Conservation (phyloP, 1,284 basidiomycete genomes). For the Fereydounia khargensis region DNA sequence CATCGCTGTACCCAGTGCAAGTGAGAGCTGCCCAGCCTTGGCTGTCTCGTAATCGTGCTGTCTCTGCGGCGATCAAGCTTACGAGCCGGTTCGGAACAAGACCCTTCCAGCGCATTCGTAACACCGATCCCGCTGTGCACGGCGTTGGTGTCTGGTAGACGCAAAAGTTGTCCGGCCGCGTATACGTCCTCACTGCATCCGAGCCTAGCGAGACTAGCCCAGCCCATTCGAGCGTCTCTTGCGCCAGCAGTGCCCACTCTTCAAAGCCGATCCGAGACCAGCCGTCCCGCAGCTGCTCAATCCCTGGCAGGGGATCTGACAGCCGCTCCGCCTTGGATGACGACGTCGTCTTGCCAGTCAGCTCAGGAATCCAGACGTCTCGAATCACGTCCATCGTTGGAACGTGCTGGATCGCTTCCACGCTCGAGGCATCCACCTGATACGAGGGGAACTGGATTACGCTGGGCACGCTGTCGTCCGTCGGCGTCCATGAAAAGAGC, state of each 20-base stretch:
- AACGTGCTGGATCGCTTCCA: conserved; percentile 1
- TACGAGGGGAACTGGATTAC: conserved; percentile 19
- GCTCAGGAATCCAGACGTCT: conserved; percentile 23
- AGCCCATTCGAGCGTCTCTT: conserved; percentile 29
- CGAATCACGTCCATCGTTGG: conserved; percentile 1
- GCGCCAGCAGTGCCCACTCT: conserved; percentile 7
- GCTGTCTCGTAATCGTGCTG: conserved; percentile 4
- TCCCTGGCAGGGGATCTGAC: conserved; percentile 2
- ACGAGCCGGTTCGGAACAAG: conserved; percentile 19
- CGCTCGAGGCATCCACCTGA: conserved; percentile 6
- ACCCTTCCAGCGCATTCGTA: conserved; percentile 14
- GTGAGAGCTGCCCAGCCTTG: conserved; percentile 17
- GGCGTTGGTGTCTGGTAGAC: conserved; percentile 16
- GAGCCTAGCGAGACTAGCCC: conserved; percentile 14
- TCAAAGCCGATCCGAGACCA: conserved; percentile 11
- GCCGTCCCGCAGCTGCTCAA: conserved; percentile 4
- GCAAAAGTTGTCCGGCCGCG: conserved; percentile 7
- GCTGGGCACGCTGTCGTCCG: not conserved
- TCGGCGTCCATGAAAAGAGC: conserved; percentile 29
- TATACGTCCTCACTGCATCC: conserved; percentile 10
- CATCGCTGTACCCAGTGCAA: conserved; percentile 30
- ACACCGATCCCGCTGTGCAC: conserved; percentile 3
- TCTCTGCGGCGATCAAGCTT: conserved; percentile 3
- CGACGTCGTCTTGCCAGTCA: conserved; percentile 2
- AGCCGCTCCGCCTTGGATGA: no score